Evolutionary conservation across 805 yeast genomes (phyloP).

Genomic region (Pichia heedii): DNA sequence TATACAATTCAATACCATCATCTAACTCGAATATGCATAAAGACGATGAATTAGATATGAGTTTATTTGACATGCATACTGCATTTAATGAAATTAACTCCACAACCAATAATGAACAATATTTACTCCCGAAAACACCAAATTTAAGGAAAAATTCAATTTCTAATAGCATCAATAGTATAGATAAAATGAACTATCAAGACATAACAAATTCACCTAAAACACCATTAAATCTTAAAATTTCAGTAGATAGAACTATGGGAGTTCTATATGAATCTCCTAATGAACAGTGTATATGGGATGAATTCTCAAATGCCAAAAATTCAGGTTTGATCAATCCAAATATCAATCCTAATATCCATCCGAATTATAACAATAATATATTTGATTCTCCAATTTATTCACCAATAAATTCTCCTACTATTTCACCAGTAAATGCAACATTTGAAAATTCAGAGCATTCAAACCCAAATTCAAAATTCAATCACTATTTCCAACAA

Average conservation of each 20-base stretch:
- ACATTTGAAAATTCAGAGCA: neutral
- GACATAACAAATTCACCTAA: neutral
- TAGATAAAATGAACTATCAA: slow-evolving; percentile 6
- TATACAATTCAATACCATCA: neutral
- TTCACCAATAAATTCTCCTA: neutral
- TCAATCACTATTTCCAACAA: neutral
- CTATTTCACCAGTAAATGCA: slow-evolving; percentile 1
- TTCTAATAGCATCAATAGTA: slow-evolving; percentile 3
- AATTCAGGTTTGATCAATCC: neutral
- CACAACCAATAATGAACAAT: neutral
- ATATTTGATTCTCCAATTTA: neutral
- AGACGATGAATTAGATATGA: slow-evolving; percentile 6
- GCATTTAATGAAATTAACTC: slow-evolving; percentile 8
- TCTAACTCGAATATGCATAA: neutral
- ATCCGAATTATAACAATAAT: neutral
- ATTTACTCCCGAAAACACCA: slow-evolving; percentile 14
- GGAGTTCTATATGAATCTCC: slow-evolving; percentile 24
- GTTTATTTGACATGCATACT: slow-evolving; percentile 12
- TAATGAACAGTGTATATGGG: slow-evolving; percentile 15
- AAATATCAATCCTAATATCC: neutral
- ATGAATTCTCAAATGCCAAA: slow-evolving; percentile 5
- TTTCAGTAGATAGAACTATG: slow-evolving; percentile 18
- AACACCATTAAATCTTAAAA: slow-evolving; percentile 4
- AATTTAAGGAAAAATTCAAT: slow-evolving; percentile 8
- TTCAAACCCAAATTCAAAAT: neutral